A percentile compares a stretch with the other conserved stretches of the same genome.
Evolutionary conservation across 1,139 yeast species (phyloP).

Genomic region (Geotrichum klebahnii): DNA sequence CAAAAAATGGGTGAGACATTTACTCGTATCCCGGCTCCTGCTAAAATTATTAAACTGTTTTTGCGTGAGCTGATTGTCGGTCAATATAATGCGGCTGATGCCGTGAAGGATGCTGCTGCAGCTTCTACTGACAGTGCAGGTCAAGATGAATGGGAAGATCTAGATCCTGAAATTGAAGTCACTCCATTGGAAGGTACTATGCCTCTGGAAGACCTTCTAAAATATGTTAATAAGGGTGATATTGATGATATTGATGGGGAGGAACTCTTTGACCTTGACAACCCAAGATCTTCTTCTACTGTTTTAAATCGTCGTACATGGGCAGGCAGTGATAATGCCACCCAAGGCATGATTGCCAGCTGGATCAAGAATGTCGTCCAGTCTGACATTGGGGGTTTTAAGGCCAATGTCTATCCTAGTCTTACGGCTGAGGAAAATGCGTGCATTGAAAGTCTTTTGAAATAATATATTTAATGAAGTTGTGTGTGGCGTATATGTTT

Average conservation of each 20-base stretch:
- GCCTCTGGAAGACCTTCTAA: slow-evolving; percentile 24
- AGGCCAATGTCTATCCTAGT: slow-evolving; percentile 33
- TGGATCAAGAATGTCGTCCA: slow-evolving; percentile 65
- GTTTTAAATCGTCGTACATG: slow-evolving; percentile 10
- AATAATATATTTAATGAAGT: not conserved
- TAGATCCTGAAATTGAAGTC: slow-evolving; percentile 41
- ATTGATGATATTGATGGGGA: slow-evolving; percentile 37
- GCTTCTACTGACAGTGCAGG: slow-evolving; percentile 38
- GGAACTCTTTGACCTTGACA: slow-evolving; percentile 29
- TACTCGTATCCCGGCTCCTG: slow-evolving; percentile 63
- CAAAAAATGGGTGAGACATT: slow-evolving; percentile 49
- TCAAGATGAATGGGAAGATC: slow-evolving; percentile 71
- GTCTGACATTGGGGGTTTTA: slow-evolving; percentile 53
- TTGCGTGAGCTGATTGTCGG: slow-evolving; percentile 57
- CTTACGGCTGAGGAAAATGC: slow-evolving; percentile 58
- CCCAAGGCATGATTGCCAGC: slow-evolving; percentile 46
- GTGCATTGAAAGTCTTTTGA: slow-evolving; percentile 34
- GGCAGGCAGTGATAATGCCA: slow-evolving; percentile 29
- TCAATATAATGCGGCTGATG: slow-evolving; percentile 26
- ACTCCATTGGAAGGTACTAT: slow-evolving; percentile 19
- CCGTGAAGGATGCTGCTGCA: slow-evolving; percentile 27
- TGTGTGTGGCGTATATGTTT: not conserved
- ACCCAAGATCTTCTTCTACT: not conserved
- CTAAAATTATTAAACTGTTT: slow-evolving; percentile 68
- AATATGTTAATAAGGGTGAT: slow-evolving; percentile 33